phyloP scores from a whole-genome alignment of 768 basidiomycete genomes.

The Amanita phalloides region DNA sequence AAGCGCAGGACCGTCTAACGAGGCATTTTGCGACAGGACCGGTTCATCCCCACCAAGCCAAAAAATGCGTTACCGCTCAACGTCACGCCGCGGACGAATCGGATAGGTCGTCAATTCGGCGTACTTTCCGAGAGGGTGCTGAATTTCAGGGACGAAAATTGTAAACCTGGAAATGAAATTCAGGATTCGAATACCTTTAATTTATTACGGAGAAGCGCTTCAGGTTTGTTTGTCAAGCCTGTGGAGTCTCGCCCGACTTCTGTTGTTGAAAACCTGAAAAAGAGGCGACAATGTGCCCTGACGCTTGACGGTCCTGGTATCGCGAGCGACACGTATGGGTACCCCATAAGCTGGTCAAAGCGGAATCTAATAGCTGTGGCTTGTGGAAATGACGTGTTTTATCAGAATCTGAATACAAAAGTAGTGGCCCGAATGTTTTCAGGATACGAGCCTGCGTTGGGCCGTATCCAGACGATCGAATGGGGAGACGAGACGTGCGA shows the following conservation, averaged over 20 bases:
- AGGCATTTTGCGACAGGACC: conserved; percentile 25
- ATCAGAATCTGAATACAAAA: conserved; percentile 49
- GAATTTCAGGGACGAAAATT: conserved; percentile 33
- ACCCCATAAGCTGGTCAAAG: conserved; percentile 51
- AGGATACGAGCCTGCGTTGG: conserved; percentile 19
- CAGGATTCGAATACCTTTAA: conserved; percentile 30
- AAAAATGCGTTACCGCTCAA: conserved; percentile 43
- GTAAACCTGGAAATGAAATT: neutral
- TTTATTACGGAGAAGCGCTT: conserved; percentile 41
- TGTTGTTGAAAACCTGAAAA: conserved; percentile 45
- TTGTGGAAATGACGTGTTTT: conserved; percentile 48
- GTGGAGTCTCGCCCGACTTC: conserved; percentile 27
- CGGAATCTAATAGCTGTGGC: conserved; percentile 53
- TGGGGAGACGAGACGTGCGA: conserved; percentile 34
- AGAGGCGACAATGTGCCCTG: conserved; percentile 42
- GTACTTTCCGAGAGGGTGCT: conserved; percentile 45
- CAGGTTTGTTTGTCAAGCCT: conserved; percentile 33
- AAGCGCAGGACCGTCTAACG: no score
- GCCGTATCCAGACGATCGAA: conserved; percentile 34
- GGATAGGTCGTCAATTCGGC: conserved; percentile 54
- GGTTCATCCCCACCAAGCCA: conserved; percentile 48
- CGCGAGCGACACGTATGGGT: conserved; percentile 39
- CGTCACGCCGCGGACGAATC: conserved; percentile 54
- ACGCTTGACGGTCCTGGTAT: conserved; percentile 60
- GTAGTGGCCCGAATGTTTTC: conserved; percentile 40